These are phyloP conservation scores for Actinomortierella ambigua DNA, from an alignment of 371 early-diverging fungal genomes.

Conservation along the genomic window DNA sequence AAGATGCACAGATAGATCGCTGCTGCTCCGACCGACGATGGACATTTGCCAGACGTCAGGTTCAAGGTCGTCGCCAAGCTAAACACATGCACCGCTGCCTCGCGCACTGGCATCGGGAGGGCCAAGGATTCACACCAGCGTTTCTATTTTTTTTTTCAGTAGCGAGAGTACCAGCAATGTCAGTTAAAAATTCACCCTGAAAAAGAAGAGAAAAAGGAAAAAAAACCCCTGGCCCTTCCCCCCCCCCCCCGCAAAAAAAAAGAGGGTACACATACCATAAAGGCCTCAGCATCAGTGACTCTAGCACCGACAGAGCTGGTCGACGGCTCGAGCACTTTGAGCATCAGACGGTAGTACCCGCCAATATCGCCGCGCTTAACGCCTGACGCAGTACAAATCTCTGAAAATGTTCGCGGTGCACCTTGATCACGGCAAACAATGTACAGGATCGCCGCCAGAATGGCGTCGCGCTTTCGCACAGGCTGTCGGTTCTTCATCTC, in stretches of 20 bases:
- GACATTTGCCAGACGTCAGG: constrained; percentile 63
- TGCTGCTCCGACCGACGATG: constrained; percentile 62
- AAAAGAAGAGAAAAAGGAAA: no score
- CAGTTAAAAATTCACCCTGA: no score
- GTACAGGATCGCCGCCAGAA: constrained; percentile 59
- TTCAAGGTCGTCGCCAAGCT: constrained; percentile 54
- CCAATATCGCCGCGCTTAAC: constrained; percentile 62
- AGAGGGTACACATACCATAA: constrained; percentile 25
- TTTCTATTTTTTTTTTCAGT: constrained; percentile 22
- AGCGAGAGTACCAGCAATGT: neutral
- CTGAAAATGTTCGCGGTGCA: constrained; percentile 59
- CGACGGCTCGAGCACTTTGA: constrained; percentile 49
- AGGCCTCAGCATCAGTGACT: constrained; percentile 48
- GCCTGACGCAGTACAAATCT: constrained; percentile 59
- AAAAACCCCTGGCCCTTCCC: no score
- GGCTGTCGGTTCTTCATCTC: constrained; percentile 66
- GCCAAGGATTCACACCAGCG: constrained; percentile 60
- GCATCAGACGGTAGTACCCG: constrained; percentile 60
- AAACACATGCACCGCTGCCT: constrained; percentile 52
- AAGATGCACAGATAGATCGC: constrained; percentile 59
- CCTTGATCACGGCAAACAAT: constrained; percentile 57
- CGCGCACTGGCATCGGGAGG: constrained; percentile 49
- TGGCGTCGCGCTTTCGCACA: constrained; percentile 58
- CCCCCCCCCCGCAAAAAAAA: no score
- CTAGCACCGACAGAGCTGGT: constrained; percentile 32